Conservation (phyloP, 768 basidiomycete genomes). For the Suillus fuscotomentosus region DNA sequence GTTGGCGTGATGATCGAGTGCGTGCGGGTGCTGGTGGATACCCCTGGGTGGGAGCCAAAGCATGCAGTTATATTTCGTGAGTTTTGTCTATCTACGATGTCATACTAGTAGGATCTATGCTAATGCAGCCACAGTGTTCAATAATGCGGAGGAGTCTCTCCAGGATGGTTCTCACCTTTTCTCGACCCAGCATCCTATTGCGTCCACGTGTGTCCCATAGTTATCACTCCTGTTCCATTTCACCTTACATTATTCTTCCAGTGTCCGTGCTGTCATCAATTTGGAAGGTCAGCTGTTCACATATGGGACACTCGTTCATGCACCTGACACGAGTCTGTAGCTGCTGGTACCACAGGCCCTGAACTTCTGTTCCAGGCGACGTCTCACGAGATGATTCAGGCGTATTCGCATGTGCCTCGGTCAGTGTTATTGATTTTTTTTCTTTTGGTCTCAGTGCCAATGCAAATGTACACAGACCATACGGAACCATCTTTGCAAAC, state of each 20-base stretch:
- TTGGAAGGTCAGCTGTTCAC: conserved; percentile 63
- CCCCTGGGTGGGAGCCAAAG: conserved; percentile 67
- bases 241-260: conserved; percentile 25
- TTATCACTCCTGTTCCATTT: conserved; percentile 3
- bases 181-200: conserved; percentile 82
- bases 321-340: conserved; percentile 33
- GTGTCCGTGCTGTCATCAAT: conserved; percentile 85
- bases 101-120: background rate
- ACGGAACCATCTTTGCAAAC: conserved; percentile 85
- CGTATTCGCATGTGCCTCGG: conserved; percentile 84
- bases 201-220: conserved; percentile 54
- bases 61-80: conserved; percentile 81
- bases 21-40: conserved; percentile 69
- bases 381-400: conserved; percentile 90
- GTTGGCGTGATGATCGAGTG: conserved; percentile 93
- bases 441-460: background rate
- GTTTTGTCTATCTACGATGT: conserved; percentile 25
- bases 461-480: conserved; percentile 50
- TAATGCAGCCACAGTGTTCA: conserved; percentile 64
- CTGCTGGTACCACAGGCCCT: conserved; percentile 83
- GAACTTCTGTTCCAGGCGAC: conserved; percentile 96
- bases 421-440: conserved; percentile 19
- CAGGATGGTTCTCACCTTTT: conserved; percentile 95
- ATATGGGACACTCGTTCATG: background rate
- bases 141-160: conserved; percentile 91